Evolutionary conservation across 2,329 filamentous ascomycete genomes (phyloP), one percentile per base, ranked within the genome.

Genomic region (Fusarium hainanense): DNA sequence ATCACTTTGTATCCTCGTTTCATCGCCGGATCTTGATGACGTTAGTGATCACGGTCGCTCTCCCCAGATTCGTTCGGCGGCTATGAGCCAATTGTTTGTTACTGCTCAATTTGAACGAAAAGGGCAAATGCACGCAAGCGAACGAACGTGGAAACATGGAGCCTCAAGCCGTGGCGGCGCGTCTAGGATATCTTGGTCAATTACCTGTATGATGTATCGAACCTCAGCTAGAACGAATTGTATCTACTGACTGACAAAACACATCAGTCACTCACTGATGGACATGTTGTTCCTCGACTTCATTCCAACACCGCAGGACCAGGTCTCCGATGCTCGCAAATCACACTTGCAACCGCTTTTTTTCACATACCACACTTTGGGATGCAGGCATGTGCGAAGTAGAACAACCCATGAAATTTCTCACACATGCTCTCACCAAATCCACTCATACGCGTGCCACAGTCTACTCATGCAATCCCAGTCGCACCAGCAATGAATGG

Each of bases 1-100:
- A 58, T 72, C 64, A 66, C 72, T 74, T n/a, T 37, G 34, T n/a
- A 74, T 72, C 32, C 72, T 74, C 69, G 49, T 75, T 75, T 74
- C 69, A 74, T 70, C 69, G 43, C 55, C 37, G 58, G 52, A 68
- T 54, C 62, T 63, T 58, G 61, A 71, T 69, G 70, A 62, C 68
- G 69, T 68, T 74, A 54, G 58, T 68, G 63, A 65, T 70, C 64
- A 67, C 61, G 48, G 60, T 63, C 58, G 60, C 65, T 66, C 60
- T 73, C 69, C 69, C 69, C 64, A 69, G 73, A 54, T 63, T 48
- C 61, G 58, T 58, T 54, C 59, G 66, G 57, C 56, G 63, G 63
- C 58, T 56, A 48, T 62, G 55, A 58, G 51, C 72, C 72, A 74
- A 74, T 73, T 71, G 59, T 58, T 42, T 50, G 55, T 54, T 37